Evolutionary conservation across 176 grass and related monocot genomes (phyloP), one percentile per base, ranked within the genome.

Genomic region (Dactylis glomerata): DNA sequence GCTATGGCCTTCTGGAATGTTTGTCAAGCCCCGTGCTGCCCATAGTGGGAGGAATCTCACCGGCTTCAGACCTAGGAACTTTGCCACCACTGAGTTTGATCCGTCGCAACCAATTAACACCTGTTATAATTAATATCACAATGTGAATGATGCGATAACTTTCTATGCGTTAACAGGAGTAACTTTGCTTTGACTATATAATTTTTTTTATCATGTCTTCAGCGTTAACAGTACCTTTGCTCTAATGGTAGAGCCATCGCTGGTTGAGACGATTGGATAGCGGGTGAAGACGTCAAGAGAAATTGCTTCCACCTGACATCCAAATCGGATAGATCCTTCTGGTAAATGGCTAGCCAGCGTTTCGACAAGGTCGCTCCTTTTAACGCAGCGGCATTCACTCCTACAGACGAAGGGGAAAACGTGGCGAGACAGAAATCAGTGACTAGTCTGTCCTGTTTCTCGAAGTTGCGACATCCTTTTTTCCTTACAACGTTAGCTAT

Each of bases 31-130:
- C 30, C 30, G 61, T 33, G 61, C 30, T 65, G 61, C 61, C 61
- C 61, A 65, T 30, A 65, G 3, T 8, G 61, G 61, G 28, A 65
- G 1, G 28, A 17, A 65, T 1, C 61, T 65, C 30, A 78, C 24
- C 5, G n/a, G 54, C 11, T 70, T 44, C 17, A 89, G 15, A 14
- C 83, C 79, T 10, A 89, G 1, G 13, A 77, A 83, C 10, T 80
- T 92, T 1, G 83, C 86, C 19, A 89, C 59, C 40, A 89, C 64
- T 7, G 90, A 92, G 23, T 92, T 83, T 17, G 75, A 59, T 26
- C 90, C 90, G 22, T 86, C 86, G 34, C 90, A 92, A 1, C 86
- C 90, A 16, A 92, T 89, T 42, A 92, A 5, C 23, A 86, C 80
- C 86, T 91, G n/a, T n/a, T n/a, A n/a, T n/a, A n/a, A 27, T 24